Evolutionary conservation across 495 filamentous ascomycete species (phyloP), one percentile per base, ranked within the genome.

Genomic region (Immersiella caudata): DNA sequence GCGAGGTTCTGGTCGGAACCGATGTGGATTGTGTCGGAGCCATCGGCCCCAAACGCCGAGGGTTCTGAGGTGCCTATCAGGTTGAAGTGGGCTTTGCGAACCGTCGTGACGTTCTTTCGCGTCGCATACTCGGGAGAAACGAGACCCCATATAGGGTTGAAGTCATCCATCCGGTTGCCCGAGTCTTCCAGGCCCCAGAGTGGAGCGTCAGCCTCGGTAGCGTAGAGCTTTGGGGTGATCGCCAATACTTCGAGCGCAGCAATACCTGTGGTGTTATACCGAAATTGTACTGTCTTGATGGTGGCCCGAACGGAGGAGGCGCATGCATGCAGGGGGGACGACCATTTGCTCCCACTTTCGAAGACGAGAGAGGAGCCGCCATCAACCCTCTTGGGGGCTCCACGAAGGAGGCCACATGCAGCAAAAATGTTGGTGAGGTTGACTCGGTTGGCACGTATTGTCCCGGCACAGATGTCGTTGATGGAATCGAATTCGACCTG

Each of bases 381-480:
- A 57, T 79, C 75, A 12, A 66, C 51, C 1, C 78, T 72, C 36
- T 65, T 51, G 0, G 82, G 70, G 8, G 74, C 77, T 6, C 80
- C 79, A 22, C 69, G 69, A 40, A 84, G 70, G n/a, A 78, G 56
- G 9, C 78, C 78, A 64, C 82, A 84, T 5, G 64, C 52, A 8
- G 77, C 71, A 12, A 65, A 70, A 26, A 80, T 75, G 68, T 78
- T 83, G 36, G 70, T 77, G 55, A 80, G 76, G 62, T 83, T 83
- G 9, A 78, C 80, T 12, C 65, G 52, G 63, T 79, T 72, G 8
- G 54, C 61, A 6, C 46, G 66, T 14, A 64, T 72, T 27, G 70
- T 72, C 21, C 72, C 75, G 18, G 56, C 26, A 65, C 77, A 81
- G 12, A 69, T 49, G 33, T 67, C 62, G 20, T 16, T 46, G 54